Evolutionary conservation across 2,329 filamentous ascomycete species (phyloP), one percentile per base, ranked within the genome.

Genomic region (Fusarium brachygibbosum): DNA sequence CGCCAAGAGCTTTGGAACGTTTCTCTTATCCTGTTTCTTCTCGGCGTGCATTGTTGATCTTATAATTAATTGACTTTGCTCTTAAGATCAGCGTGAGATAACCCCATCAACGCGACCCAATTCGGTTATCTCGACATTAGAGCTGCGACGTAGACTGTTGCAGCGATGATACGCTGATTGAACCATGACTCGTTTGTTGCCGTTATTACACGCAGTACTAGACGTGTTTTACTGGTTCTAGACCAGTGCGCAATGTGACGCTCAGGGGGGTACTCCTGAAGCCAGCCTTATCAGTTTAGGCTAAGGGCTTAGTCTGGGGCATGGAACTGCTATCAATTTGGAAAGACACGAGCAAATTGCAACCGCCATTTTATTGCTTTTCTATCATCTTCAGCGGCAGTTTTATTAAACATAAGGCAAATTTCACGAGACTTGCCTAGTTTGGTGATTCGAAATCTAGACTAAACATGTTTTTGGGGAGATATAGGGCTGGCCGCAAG

Each of bases 141-240:
- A 37, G 25, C 23, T 63, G 60, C 58, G 29, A 45, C 51, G 17
- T 54, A 32, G 17, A 54, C 17, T 28, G 51, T 34, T 45, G 38
- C 38, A 34, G 6, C 23, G 3, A 54, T 11, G 48, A 29, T 16
- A 29, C n/a, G 16, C 25, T 28, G 25, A 17, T 45, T 34, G 11
- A 35, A 35, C 46, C 14, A 7, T 25, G 31, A 25, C 11, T n/a
- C 11, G 17, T 25, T 9, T 34, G 46, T n/a, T 25, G 34, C 31
- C 21, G 16, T 49, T 25, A n/a, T 49, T 25, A n/a, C 46, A 49
- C 29, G 3, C 17, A 25, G 10, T 17, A 14, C 19, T 34, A 16
- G 19, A 49, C 32, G 46, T 49, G 8, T 16, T 49, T 29, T 29
- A 29, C 29, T 12, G 11, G 31, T 25, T 49, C 31, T 35, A 49